Conservation (phyloP, 148 eudicot genomes). For the Persicaria maculosa region DNA sequence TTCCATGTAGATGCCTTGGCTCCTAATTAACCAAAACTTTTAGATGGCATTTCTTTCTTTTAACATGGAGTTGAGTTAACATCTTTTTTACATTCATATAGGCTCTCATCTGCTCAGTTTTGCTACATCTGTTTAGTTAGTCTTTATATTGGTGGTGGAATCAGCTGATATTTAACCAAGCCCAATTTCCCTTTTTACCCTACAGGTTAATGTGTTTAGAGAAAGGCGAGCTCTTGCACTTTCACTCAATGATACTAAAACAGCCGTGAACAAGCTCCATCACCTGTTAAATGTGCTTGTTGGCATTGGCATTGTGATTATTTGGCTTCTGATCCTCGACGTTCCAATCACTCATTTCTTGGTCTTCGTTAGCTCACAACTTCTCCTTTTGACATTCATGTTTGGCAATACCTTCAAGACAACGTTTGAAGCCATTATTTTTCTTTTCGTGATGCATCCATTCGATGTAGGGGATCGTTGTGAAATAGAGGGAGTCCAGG, state of each 20-base stretch:
- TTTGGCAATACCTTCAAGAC: no score
- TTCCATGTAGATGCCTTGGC: no score
- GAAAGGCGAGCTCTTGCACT: constrained; percentile 9
- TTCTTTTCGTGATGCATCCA: no score
- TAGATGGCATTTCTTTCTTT: no score
- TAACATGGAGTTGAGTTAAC: no score
- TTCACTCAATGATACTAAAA: constrained; percentile 13
- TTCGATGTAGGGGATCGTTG: constrained; percentile 10
- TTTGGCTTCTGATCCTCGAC: constrained; percentile 9
- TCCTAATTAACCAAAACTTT: no score
- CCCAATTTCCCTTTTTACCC: not conserved
- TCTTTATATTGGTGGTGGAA: no score
- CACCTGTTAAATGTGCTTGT: not conserved
- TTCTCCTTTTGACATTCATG: not conserved
- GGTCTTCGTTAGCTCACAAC: constrained; percentile 3
- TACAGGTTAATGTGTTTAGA: constrained; percentile 9
- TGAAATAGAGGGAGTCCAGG: constrained; percentile 11
- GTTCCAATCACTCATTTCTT: not conserved
- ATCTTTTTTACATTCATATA: no score
- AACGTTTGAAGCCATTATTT: no score
- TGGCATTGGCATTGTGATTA: not conserved
- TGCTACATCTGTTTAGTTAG: no score
- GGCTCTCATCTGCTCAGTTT: no score
- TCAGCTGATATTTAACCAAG: no score
- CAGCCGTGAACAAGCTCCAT: constrained; percentile 10